Evolutionary conservation across 257 asterid species (phyloP), one percentile per base, ranked within the genome.

Genomic region (Lycium barbarum): DNA sequence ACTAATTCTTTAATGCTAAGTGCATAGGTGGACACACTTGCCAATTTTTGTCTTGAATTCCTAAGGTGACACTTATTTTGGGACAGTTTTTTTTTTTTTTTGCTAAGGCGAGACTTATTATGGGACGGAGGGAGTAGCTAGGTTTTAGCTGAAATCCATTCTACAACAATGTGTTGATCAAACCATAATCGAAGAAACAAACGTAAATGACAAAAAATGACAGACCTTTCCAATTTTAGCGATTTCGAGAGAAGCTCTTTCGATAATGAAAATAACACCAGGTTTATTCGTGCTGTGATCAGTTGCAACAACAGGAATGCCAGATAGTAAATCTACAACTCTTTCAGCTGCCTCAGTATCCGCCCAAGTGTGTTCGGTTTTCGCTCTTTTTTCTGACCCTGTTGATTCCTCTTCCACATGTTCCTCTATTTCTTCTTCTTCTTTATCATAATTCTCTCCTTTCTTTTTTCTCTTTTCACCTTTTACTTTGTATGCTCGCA

Each of bases 181-280:
- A 76, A 51, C 9, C 61, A 74, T n/a, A 12, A 72, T 20, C 15
- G 20, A 55, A 14, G n/a, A 55, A 55, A 55, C 7, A 14, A 73
- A 73, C 38, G 26, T 15, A 68, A 12, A 68, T n/a, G 49, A 67
- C 14, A n/a, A 35, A 70, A 18, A 53, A 13, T 35, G 59, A 79
- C 91, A 11, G 9, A 96, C 98, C 98, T 93, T 96, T 78, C 98
- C 99, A 83, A 95, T 93, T 95, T 96, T 91, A 1, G 96, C 99
- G 62, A 93, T 91, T 87, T 94, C 99, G 90, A 96, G 83, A 9
- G 98, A 93, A 5, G 98, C 98, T 89, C 90, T 95, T 84, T 95
- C 98, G 6, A 96, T 93, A 85, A 96, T 84, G 78, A 95, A 96
- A 86, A 95, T 89, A 67, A 95, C 93, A 11, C 93, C 92, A n/a